Base-by-base conservation (phyloP, 106 monocot species). In the Xerophyta viscosa region DNA sequence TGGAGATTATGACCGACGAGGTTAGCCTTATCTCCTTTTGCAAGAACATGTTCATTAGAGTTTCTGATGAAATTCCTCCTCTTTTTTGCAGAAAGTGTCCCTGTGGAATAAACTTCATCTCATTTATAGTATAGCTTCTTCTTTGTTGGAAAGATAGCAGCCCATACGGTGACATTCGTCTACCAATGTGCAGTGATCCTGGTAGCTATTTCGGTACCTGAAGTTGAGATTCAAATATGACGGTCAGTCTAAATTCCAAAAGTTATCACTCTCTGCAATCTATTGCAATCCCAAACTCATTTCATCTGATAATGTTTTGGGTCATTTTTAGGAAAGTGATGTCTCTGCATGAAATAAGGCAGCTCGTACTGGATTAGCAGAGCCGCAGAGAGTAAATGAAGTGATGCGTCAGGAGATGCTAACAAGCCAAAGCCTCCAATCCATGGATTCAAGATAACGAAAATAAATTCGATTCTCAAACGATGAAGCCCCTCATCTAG, bases 251-350 rank as follows among this genome's bases (percentile, higher is more conserved):
- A 80, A 42, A 57, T 62, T 12, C 80, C 80, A 0, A 29, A 41
- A 22, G 0, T 63, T 12, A 66, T 80, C 26, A 74, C 80, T 8
- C 56, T 80, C 4, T 66, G 31, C 24, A 80, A 57, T 48, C 74
- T 0, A 26, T 80, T 20, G 74, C 61, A 48, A 80, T 74, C 46
- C 80, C 80, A 43, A 88, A 83, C 5, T 88, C 88, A 11, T 14
- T 83, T n/a, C 76, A 83, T 68, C 58, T 88, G 21, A 9, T 79
- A 9, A 4, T 71, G 14, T 49, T 88, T 26, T 88, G 88, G 88
- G 31, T 88, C 30, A 66, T 83, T 20, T 83, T 79, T 60, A 82
- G 82, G 73, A 88, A 88, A 36, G 87, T 82, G 8, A 79, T 88
- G 87, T 50, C 82, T 3, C 44, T 83, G 72, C 79, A 83, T 41